These are phyloP conservation scores for Aspergillus latus DNA, from an alignment of 2,329 filamentous ascomycete species.

Conservation along the genomic window DNA sequence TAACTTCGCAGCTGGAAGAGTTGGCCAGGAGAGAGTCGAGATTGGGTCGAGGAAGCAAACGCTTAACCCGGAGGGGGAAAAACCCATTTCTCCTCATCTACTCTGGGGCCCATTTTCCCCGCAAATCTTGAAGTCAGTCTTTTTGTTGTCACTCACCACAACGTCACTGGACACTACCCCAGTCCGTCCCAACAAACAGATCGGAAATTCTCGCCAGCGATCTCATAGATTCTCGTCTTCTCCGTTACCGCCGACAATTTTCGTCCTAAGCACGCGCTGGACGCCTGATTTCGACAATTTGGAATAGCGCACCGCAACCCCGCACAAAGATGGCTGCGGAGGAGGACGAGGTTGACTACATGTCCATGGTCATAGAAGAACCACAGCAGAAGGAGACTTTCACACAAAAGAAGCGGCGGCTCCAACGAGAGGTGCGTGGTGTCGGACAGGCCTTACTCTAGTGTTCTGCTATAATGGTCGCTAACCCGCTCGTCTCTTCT, in stretches of 20 bases:
- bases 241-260: not conserved
- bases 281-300: too few relatives aligned
- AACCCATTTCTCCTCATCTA: not conserved
- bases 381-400: slow-evolving; percentile 61
- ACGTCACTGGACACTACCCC: not conserved
- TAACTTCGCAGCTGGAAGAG: too few relatives aligned
- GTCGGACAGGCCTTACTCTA: not conserved
- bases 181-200: not conserved
- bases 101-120: not conserved
- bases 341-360: slow-evolving; percentile 91
- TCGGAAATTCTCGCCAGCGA: not conserved
- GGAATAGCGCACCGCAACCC: slow-evolving; percentile 10
- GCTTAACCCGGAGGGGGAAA: slow-evolving; percentile 4
- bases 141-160: not conserved
- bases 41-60: not conserved
- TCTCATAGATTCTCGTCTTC: not conserved
- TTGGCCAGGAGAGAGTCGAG: not conserved
- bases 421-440: slow-evolving; percentile 50
- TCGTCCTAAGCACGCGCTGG: not conserved
- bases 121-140: not conserved
- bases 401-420: slow-evolving; percentile 57
- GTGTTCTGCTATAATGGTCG: slow-evolving; percentile 30
- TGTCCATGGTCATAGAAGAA: slow-evolving; percentile 89
- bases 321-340: slow-evolving; percentile 29
- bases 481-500: slow-evolving; percentile 9